phyloP scores from a whole-genome alignment of 371 early-diverging fungal genomes.

The Rhizopus arrhizus region DNA sequence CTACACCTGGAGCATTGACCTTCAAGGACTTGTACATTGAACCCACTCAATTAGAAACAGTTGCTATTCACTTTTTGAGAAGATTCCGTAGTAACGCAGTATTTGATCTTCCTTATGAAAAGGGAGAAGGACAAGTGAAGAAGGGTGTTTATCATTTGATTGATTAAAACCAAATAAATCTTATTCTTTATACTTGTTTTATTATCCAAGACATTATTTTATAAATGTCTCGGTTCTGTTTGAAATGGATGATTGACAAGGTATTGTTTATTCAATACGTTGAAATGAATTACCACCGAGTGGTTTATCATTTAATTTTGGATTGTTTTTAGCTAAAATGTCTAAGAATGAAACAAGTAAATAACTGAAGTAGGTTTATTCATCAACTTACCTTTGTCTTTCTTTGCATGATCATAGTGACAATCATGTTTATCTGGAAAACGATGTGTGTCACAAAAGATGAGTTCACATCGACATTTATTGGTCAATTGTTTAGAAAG shows the following conservation, averaged over 20 bases:
- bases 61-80: constrained; percentile 81
- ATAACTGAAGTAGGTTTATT: not conserved
- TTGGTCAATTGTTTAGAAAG: constrained; percentile 83
- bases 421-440: constrained; percentile 79
- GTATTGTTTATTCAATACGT: constrained; percentile 56
- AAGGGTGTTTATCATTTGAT: constrained; percentile 67
- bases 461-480: constrained; percentile 80
- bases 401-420: constrained; percentile 76
- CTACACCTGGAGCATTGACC: constrained; percentile 71
- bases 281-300: constrained; percentile 80
- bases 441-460: constrained; percentile 82
- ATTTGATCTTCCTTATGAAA: constrained; percentile 65
- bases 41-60: constrained; percentile 77
- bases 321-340: constrained; percentile 75
- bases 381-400: constrained; percentile 54
- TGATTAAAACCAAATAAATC: constrained; percentile 34
- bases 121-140: constrained; percentile 60
- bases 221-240: no score
- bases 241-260: no score
- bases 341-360: constrained; percentile 33
- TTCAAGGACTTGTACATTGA: constrained; percentile 86
- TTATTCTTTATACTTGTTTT: not conserved
- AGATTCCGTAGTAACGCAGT: constrained; percentile 75
- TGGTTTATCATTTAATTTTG: constrained; percentile 76
- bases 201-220: not conserved